Conservation (phyloP, 176 grass and related monocot species). For the Canna indica region DNA sequence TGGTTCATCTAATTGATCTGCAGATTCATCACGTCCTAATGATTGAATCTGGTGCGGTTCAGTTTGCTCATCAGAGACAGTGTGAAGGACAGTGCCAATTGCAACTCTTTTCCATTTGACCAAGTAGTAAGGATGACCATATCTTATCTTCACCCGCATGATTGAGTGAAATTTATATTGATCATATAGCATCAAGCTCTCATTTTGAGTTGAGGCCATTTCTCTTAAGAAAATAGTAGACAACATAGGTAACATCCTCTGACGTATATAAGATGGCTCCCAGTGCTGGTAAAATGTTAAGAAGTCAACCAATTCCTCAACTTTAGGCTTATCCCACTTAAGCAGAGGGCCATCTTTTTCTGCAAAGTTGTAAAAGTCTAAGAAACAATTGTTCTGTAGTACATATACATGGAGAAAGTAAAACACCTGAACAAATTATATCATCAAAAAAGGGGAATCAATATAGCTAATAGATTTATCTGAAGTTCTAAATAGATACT, state of each 20-base stretch:
- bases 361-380: constrained; percentile 27
- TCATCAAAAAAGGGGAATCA: background rate
- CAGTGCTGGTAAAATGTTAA: constrained; percentile 62
- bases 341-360: constrained; percentile 36
- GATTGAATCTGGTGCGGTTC: background rate
- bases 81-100: background rate
- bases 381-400: background rate
- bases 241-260: constrained; percentile 70
- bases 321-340: constrained; percentile 61
- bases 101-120: constrained; percentile 62
- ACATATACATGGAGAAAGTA: background rate
- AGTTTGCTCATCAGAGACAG: background rate
- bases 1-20: constrained; percentile 19
- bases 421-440: background rate
- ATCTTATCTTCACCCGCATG: constrained; percentile 56
- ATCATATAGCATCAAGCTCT: constrained; percentile 42
- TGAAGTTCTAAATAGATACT: background rate
- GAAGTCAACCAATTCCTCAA: constrained; percentile 73
- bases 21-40: background rate
- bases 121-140: constrained; percentile 65
- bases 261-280: constrained; percentile 78
- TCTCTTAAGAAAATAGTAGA: constrained; percentile 77
- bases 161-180: constrained; percentile 83
- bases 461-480: background rate
- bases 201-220: constrained; percentile 27